Base-by-base conservation (phyloP, 1,284 basidiomycete species). In the Apiotrichum mycotoxinovorans region DNA sequence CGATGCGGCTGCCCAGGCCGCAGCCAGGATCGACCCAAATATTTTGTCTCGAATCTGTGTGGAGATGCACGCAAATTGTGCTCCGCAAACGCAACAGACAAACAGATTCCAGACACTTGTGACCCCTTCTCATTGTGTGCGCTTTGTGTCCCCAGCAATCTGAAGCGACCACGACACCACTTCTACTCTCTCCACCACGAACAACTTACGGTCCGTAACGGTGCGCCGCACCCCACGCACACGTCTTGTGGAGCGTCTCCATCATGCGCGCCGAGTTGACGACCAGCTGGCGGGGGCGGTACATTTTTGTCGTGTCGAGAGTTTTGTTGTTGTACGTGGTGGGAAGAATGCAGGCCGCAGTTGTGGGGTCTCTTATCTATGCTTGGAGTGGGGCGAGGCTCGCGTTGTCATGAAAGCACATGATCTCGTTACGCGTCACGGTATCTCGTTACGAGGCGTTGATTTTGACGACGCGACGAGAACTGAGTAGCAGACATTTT, bases 241-340 rank as follows among this genome's bases (percentile, higher is more conserved):
- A 70, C 7, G 65, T 65, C 23, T 63, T 49, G 55, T 70, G 68
- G 9, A 70, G 66, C 18, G 66, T 63, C 41, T 62, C 63, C 56
- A 67, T 63, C 52, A 70, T 52, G 25, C 68, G 64, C 4, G 58
- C 49, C 0, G 59, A 50, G 35, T 70, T 62, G 66, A 70, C 22
- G 12, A n/a, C 25, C 4, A 53, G 52, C 27, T 46, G 43, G 52
- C 52, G 52, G 8, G 52, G 52, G 26, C 37, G 44, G 44, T 53
- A 53, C 52, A 53, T 47, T 17, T 14, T 47, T 5, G 40, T 9
- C 10, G 3, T n/a, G 18, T 18, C 11, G 40, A 20, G 40, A n/a
- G n/a, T n/a, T n/a, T n/a, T n/a, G n/a, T n/a, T n/a, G n/a, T n/a
- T n/a, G n/a, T n/a, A n/a, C n/a, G n/a, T 7, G 40, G 40, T 20